These are phyloP conservation scores for Themeda triandra DNA, from an alignment of 176 grass and related monocot species.

Conservation along the genomic window DNA sequence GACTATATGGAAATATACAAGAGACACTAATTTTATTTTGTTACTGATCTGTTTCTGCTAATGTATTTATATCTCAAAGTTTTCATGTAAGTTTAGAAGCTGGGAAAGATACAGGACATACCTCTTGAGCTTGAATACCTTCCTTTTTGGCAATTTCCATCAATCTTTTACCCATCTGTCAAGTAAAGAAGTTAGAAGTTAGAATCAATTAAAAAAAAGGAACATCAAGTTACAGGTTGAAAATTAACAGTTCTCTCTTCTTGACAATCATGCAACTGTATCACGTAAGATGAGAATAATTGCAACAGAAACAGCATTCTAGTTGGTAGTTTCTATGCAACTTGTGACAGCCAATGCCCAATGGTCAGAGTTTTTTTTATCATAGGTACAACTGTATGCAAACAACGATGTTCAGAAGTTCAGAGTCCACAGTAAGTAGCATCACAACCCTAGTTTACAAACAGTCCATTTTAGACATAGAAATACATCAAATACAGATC, in stretches of 20 bases:
- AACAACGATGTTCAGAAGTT: background rate
- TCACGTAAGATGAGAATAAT: constrained; percentile 14
- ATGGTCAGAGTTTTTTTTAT: background rate
- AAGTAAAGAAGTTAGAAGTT: constrained; percentile 30
- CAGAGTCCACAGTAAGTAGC: background rate
- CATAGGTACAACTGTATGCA: background rate
- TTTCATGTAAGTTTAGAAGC: constrained; percentile 5
- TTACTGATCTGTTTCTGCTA: background rate
- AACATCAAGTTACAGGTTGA: background rate
- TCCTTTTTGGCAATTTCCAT: constrained; percentile 90
- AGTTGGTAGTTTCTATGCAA: background rate
- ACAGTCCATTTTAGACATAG: background rate
- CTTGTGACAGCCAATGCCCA: background rate
- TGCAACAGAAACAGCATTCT: background rate
- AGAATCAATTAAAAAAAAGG: background rate
- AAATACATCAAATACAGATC: background rate
- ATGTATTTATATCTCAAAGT: background rate
- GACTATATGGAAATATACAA: background rate
- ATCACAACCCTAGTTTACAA: constrained; percentile 1
- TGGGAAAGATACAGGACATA: constrained; percentile 6
- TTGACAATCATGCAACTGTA: background rate
- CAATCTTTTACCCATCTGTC: constrained; percentile 98
- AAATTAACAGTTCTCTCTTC: background rate
- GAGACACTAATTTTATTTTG: background rate
- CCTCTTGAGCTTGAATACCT: constrained; percentile 70